Conservation (phyloP, 768 basidiomycete species). For the Hypholoma fasciculare region DNA sequence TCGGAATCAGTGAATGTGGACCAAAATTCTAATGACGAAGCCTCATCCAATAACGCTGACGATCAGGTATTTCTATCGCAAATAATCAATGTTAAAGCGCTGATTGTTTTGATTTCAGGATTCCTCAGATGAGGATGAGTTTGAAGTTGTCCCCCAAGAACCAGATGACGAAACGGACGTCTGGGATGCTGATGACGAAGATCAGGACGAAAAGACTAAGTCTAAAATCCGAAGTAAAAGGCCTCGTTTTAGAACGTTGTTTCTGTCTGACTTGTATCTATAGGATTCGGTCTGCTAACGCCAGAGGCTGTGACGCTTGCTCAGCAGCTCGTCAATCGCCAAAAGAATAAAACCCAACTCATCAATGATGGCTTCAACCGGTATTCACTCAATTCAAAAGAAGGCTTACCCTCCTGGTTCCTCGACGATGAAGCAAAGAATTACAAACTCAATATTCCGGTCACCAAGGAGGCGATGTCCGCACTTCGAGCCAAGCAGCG, state of each 20-base stretch:
- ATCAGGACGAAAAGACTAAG: slow-evolving; percentile 69
- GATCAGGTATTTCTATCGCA: slow-evolving; percentile 1
- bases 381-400: slow-evolving; percentile 88
- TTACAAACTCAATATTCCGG: slow-evolving; percentile 94
- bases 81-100: not conserved
- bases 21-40: slow-evolving; percentile 23
- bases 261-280: slow-evolving; percentile 1
- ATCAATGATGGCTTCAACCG: slow-evolving; percentile 96
- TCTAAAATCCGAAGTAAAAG: slow-evolving; percentile 62
- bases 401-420: slow-evolving; percentile 94
- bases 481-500: slow-evolving; percentile 88
- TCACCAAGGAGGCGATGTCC: slow-evolving; percentile 92
- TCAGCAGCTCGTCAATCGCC: slow-evolving; percentile 85
- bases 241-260: not conserved
- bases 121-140: slow-evolving; percentile 43
- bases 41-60: slow-evolving; percentile 10
- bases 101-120: slow-evolving; percentile 4
- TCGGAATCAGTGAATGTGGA: slow-evolving; percentile 23
- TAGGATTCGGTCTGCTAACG: slow-evolving; percentile 82
- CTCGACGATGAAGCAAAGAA: slow-evolving; percentile 92
- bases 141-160: slow-evolving; percentile 74
- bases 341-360: slow-evolving; percentile 84
- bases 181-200: slow-evolving; percentile 82
- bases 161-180: slow-evolving; percentile 60
- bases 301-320: slow-evolving; percentile 92